Evolutionary conservation across 768 basidiomycete genomes (phyloP), one percentile per base, ranked within the genome.

Genomic region (Lactarius sp.): DNA sequence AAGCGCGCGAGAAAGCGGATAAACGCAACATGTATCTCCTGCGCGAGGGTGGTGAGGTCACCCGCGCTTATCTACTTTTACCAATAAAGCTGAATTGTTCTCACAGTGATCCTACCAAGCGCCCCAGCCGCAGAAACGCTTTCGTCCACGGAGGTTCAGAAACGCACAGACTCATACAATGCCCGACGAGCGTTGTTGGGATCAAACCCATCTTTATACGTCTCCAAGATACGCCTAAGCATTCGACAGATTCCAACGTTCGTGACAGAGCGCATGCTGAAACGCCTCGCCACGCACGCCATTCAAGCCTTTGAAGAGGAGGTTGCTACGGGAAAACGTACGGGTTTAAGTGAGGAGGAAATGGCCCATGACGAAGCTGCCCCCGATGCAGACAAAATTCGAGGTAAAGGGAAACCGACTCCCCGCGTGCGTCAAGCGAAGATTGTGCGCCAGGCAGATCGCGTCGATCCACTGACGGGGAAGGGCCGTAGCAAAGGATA

Each of bases 1-100:
- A 85, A 70, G 80, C 82, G 64, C 81, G 93, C 53, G 86, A 93
- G 74, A 95, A 95, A 74, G 87, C 87, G 0, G 97, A 99, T 75
- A 95, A 96, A 73, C 83, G 96, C 27, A 97, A 98, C 72, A 85
- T 97, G 72, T 98, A 99, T 73, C 84, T 99, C 63, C 81, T 99
- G 68, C 85, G 92, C 13, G 97, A 99, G 83, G 97, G 97, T 79
- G 92, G 95, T 92, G 70, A 69, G 85, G 76, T 27, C 34, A 7
- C 41, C 56, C 44, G 34, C 60, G 4, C 20, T 53, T 16, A 6
- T 57, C 55, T 65, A 9, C 6, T 14, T 49, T 18, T 31, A 10
- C 20, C 41, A 9, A 33, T 20, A 4, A 31, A 44, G 44, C 22
- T 36, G 46, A 67, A 6, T 64, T 52, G 47, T 18, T 16, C 22